Evolutionary conservation across 306 rosid genomes (phyloP).

Genomic region (Begonia peltatifolia): DNA sequence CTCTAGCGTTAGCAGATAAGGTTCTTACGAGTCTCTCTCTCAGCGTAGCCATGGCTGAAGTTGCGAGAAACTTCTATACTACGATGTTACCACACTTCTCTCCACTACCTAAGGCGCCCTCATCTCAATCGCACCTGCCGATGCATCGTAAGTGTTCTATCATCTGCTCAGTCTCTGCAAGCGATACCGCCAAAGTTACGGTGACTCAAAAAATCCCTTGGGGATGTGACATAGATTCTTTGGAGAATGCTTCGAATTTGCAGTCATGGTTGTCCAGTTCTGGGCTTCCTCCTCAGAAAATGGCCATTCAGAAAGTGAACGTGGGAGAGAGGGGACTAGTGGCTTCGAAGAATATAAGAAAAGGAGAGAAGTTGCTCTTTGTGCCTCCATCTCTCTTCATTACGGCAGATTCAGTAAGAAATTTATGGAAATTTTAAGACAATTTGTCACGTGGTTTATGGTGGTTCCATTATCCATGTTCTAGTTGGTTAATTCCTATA

Average conservation of each 20-base stretch:
- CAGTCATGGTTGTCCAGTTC: constrained; percentile 64
- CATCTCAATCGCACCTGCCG: constrained; percentile 11
- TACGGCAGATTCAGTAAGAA: constrained; percentile 53
- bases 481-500: no score
- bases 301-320: constrained; percentile 60
- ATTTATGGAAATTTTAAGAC: neutral
- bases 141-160: constrained; percentile 20
- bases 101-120: constrained; percentile 17
- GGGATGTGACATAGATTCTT: constrained; percentile 84
- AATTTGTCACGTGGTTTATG: neutral
- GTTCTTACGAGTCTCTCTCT: constrained; percentile 8
- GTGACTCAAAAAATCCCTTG: constrained; percentile 34
- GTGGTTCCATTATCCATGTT: no score
- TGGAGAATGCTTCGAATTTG: constrained; percentile 64
- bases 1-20: constrained; percentile 29
- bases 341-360: constrained; percentile 75
- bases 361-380: constrained; percentile 83
- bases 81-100: constrained; percentile 25
- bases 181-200: constrained; percentile 12
- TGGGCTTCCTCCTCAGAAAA: constrained; percentile 88
- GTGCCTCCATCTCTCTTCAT: constrained; percentile 77
- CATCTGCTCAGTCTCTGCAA: constrained; percentile 41
- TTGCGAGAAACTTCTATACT: constrained; percentile 28
- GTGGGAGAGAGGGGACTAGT: constrained; percentile 94
- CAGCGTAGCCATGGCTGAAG: constrained; percentile 54